A percentile compares a stretch with the other conserved stretches of the same genome.
Evolutionary conservation across 2,329 filamentous ascomycete genomes (phyloP).

Genomic region (Monilinia vaccinii-corymbosi): DNA sequence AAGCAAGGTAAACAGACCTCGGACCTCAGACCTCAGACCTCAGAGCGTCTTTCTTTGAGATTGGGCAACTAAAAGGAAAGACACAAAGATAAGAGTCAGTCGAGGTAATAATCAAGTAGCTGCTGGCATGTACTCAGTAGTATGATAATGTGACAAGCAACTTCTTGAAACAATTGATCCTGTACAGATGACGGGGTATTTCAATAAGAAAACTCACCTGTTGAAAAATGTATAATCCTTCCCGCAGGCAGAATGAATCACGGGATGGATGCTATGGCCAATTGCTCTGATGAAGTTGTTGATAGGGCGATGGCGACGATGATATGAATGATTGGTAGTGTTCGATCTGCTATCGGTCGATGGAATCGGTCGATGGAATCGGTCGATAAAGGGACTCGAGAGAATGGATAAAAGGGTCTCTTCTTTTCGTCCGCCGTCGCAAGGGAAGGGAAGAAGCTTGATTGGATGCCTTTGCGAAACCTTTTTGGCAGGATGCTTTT

Average conservation of each 20-base stretch:
- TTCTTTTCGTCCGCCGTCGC: neutral
- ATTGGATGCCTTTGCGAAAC: neutral
- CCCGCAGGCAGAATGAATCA: conserved; percentile 27
- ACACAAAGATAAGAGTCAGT: neutral
- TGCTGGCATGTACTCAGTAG: neutral
- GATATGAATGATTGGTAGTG: conserved; percentile 22
- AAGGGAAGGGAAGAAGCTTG: neutral
- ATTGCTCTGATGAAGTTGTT: conserved; percentile 23
- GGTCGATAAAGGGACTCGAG: too few species aligned
- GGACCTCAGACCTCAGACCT: neutral
- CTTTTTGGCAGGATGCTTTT: neutral
- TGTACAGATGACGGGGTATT: too few species aligned
- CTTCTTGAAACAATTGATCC: neutral
- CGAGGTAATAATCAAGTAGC: neutral
- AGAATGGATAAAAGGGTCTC: neutral
- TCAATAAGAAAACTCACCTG: conserved; percentile 18
- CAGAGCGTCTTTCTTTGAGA: neutral
- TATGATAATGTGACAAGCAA: neutral
- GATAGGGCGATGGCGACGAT: conserved; percentile 24
- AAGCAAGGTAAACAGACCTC: too few species aligned
- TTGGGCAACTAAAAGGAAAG: neutral
- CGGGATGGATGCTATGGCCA: conserved; percentile 24
- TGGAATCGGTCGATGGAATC: neutral
- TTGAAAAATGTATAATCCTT: conserved; percentile 24
- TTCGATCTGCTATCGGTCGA: neutral